A percentile compares a stretch with the other conserved stretches of the same genome.
These are phyloP conservation scores for Whalleya microplaca DNA, from an alignment of 2,329 filamentous ascomycete genomes.

Conservation along the genomic window DNA sequence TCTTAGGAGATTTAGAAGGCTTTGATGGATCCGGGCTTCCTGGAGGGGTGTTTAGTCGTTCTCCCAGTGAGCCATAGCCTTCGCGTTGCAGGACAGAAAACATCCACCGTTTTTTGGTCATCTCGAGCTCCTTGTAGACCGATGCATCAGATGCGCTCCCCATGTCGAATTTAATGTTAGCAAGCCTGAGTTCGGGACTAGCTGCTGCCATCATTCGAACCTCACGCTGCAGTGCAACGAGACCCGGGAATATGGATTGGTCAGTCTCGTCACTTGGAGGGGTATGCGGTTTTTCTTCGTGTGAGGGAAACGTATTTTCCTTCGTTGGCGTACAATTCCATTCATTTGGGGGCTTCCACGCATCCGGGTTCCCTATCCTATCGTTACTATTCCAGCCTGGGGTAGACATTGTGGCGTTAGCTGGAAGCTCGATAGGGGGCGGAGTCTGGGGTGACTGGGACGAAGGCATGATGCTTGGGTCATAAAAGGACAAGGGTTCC, in stretches of 20 bases:
- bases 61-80: constrained; percentile 37
- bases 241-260: constrained; percentile 36
- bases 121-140: constrained; percentile 54
- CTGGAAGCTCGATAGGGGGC: constrained; percentile 20
- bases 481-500: constrained; percentile 26
- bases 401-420: constrained; percentile 28
- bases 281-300: constrained; percentile 27
- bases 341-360: constrained; percentile 50
- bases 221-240: constrained; percentile 53
- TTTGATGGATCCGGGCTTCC: constrained; percentile 23
- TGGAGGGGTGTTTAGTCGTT: constrained; percentile 12
- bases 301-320: constrained; percentile 19
- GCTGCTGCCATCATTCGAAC: constrained; percentile 59
- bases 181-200: constrained; percentile 54
- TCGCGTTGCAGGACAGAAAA: constrained; percentile 57
- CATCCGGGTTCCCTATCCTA: constrained; percentile 42
- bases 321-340: constrained; percentile 44
- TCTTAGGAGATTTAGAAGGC: constrained; percentile 39
- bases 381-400: constrained; percentile 27
- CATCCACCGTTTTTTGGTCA: constrained; percentile 66
- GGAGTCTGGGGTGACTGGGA: constrained; percentile 30
- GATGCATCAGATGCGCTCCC: constrained; percentile 48
- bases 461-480: constrained; percentile 23
- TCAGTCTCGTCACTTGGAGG: constrained; percentile 25
- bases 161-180: constrained; percentile 58